Evolutionary conservation across 495 filamentous ascomycete genomes (phyloP), one percentile per base, ranked within the genome.

Genomic region (Aspergillus nanangensis): DNA sequence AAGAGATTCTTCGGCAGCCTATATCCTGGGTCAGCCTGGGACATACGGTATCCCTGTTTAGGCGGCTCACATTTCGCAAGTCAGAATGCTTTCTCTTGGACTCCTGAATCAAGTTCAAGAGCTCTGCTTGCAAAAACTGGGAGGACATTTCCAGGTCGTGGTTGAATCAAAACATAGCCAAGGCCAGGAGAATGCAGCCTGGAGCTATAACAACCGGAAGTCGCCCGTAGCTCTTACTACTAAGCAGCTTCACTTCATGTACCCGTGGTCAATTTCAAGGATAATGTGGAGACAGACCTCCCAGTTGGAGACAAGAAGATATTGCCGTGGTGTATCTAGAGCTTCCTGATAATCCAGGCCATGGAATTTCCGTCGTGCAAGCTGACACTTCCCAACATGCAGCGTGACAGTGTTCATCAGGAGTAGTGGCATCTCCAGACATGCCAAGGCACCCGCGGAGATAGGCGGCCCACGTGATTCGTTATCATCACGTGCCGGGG

Each of bases 1-100:
- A 7, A 97, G 69, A 4, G 93, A 92, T 64, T 94, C 92, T 59
- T 98, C 93, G 13, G 93, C 90, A 24, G 93, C 92, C 90, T 93
- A 60, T 20, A 51, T 42, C 43, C 38, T 37, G 14, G 24, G 33
- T 51, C 66, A 21, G 69, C 60, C 46, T 44, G 38, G 25, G 22
- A 14, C 20, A 36, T 17, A 35, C 44, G 23, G 29, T 23, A 53
- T 49, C 41, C 32, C 14, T 38, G 2, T 23, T 20, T 20, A 22
- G 25, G 50, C 15, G 50, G 59, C 77, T 48, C 60, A 91, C 90
- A 78, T 85, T 85, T 74, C 88, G 80, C 32, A 98, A 67, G 51
- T 97, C 93, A 42, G 81, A 76, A 64, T 95, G 83, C 67, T 94
- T 97, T 50, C 91, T 81, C 65, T 94, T 95, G 56, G 90, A 91